Conservation (phyloP, 2,329 filamentous ascomycete genomes). For the Thelonectria blattea region DNA sequence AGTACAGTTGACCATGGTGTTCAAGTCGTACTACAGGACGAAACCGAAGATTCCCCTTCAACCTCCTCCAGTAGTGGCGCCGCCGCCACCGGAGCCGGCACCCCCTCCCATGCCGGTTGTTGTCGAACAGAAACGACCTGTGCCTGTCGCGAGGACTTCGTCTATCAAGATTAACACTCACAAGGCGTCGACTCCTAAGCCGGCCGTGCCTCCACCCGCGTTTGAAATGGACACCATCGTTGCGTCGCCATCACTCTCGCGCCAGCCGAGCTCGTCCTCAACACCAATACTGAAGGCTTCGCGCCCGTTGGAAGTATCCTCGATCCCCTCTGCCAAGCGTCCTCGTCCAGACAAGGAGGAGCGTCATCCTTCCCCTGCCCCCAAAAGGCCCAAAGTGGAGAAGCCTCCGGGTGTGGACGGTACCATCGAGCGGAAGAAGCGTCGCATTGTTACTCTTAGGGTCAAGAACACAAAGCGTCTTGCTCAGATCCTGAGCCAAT, state of each 20-base stretch:
- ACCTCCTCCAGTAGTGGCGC: conserved; percentile 21
- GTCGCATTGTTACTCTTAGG: conserved; percentile 47
- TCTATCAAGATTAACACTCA: conserved; percentile 50
- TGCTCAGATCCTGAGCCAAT: conserved; percentile 42
- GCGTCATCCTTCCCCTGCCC: conserved; percentile 39
- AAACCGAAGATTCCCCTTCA: conserved; percentile 41
- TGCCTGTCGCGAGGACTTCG: conserved; percentile 39
- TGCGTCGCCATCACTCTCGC: conserved; percentile 33
- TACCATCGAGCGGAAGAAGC: conserved; percentile 39
- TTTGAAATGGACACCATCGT: conserved; percentile 38
- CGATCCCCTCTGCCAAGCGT: conserved; percentile 41
- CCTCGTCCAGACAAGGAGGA: conserved; percentile 48
- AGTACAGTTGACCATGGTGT: conserved; percentile 44
- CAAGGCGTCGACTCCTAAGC: conserved; percentile 37
- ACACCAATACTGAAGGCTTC: conserved; percentile 31
- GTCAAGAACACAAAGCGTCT: conserved; percentile 44
- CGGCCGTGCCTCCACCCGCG: conserved; percentile 23
- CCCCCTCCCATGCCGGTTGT: conserved; percentile 11
- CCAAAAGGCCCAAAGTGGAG: conserved; percentile 49
- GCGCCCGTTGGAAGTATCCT: conserved; percentile 26
- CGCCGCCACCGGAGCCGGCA: conserved; percentile 18
- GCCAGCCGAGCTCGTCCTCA: conserved; percentile 33
- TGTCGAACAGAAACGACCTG: conserved; percentile 39
- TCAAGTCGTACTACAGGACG: conserved; percentile 48
- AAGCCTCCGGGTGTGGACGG: conserved; percentile 33